A percentile compares a stretch with the other conserved stretches of the same genome.
phyloP scores from a whole-genome alignment of 2,329 filamentous ascomycete genomes.

The Colletotrichum siamense region DNA sequence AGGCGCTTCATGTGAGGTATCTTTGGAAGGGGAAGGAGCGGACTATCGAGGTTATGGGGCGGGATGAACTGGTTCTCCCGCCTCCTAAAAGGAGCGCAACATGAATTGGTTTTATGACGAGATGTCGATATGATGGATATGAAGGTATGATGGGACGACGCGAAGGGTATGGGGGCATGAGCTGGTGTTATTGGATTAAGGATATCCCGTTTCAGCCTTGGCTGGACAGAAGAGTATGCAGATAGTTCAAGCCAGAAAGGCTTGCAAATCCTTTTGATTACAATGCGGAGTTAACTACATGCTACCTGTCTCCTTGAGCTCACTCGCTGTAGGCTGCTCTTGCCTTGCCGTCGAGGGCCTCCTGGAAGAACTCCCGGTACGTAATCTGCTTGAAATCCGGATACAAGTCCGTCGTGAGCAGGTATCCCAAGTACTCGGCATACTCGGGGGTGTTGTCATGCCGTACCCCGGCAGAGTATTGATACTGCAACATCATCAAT shows the following conservation, averaged over 20 bases:
- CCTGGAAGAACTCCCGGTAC: background rate
- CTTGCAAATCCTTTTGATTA: background rate
- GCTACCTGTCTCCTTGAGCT: background rate
- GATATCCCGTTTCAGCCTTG: background rate
- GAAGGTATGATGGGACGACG: background rate
- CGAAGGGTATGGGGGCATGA: background rate
- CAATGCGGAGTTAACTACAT: background rate
- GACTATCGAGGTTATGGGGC: conserved; percentile 39
- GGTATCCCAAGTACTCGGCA: conserved; percentile 60
- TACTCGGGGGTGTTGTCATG: conserved; percentile 58
- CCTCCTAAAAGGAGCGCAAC: background rate
- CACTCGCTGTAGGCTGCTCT: background rate
- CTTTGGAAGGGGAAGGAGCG: conserved; percentile 40
- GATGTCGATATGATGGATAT: background rate
- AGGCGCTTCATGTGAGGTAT: conserved; percentile 53
- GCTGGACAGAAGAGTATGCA: background rate
- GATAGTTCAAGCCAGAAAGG: background rate
- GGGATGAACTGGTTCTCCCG: conserved; percentile 35
- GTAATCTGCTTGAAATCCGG: conserved; percentile 39
- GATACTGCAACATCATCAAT: conserved; percentile 41
- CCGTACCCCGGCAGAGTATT: conserved; percentile 49
- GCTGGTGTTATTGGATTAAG: background rate
- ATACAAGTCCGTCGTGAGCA: conserved; percentile 57
- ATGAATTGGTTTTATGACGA: background rate
- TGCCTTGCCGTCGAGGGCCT: background rate